Evolutionary conservation across 306 rosid genomes (phyloP).

Genomic region (Mimosa bimucronata): DNA sequence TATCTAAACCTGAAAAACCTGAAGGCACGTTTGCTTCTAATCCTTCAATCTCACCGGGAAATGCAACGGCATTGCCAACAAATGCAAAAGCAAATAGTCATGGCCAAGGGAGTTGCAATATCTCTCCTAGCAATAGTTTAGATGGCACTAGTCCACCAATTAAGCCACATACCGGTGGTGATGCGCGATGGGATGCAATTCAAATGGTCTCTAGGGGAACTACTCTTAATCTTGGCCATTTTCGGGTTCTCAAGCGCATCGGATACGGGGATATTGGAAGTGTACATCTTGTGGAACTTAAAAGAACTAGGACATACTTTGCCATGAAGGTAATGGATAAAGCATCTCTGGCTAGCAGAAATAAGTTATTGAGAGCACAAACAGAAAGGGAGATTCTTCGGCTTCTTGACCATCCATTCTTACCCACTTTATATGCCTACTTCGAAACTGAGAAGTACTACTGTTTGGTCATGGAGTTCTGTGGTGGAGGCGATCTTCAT

Average conservation of each 20-base stretch:
- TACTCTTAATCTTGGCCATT: slow-evolving; percentile 64
- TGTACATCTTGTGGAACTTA: slow-evolving; percentile 79
- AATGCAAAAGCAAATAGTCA: slow-evolving; percentile 16
- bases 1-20: slow-evolving; percentile 33
- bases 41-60: slow-evolving; percentile 31
- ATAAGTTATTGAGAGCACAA: slow-evolving; percentile 79
- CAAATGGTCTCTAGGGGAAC: slow-evolving; percentile 51
- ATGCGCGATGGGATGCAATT: slow-evolving; percentile 78
- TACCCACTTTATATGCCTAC: slow-evolving; percentile 79
- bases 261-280: slow-evolving; percentile 90
- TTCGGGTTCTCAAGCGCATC: slow-evolving; percentile 77
- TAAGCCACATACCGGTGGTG: slow-evolving; percentile 92
- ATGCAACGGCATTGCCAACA: slow-evolving; percentile 35
- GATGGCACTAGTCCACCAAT: slow-evolving; percentile 64
- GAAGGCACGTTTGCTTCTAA: slow-evolving; percentile 41
- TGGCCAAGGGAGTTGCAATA: slow-evolving; percentile 42
- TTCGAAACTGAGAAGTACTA: slow-evolving; percentile 84
- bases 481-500: slow-evolving; percentile 91
- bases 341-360: slow-evolving; percentile 79
- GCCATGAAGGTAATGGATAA: slow-evolving; percentile 97
- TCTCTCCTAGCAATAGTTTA: slow-evolving; percentile 69
- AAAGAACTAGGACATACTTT: slow-evolving; percentile 61
- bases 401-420: slow-evolving; percentile 90
- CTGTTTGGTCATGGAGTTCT: slow-evolving; percentile 89
- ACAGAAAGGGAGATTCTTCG: slow-evolving; percentile 95